Conservation (phyloP, 2,329 filamentous ascomycete genomes). For the Fusarium scirpi region DNA sequence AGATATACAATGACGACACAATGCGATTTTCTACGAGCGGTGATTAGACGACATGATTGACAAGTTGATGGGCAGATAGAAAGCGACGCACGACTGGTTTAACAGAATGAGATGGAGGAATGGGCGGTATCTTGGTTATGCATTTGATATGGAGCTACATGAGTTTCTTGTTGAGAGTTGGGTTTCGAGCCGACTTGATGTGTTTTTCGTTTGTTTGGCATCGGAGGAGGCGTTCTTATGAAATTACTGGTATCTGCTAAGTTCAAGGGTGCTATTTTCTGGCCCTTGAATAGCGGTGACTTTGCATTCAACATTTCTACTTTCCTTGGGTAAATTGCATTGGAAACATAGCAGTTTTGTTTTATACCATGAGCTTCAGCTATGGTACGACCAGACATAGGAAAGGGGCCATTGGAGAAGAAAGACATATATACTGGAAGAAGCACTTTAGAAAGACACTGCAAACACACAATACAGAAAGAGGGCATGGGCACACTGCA, state of each 20-base stretch:
- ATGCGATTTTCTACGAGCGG: slow-evolving; percentile 16
- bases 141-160: background rate
- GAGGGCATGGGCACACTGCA: slow-evolving; percentile 4
- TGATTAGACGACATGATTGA: slow-evolving; percentile 26
- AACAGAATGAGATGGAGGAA: slow-evolving; percentile 12
- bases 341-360: slow-evolving; percentile 12
- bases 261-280: background rate
- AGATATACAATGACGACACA: slow-evolving; percentile 15
- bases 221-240: slow-evolving; percentile 30
- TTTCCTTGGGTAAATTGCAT: slow-evolving; percentile 22
- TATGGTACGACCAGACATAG: slow-evolving; percentile 16
- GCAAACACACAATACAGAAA: slow-evolving; percentile 16
- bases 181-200: slow-evolving; percentile 4
- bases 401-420: slow-evolving; percentile 5
- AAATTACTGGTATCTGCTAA: slow-evolving; percentile 9
- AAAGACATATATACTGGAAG: slow-evolving; percentile 13
- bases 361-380: slow-evolving; percentile 10
- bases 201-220: background rate
- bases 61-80: slow-evolving; percentile 30
- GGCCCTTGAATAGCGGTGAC: slow-evolving; percentile 10
- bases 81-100: slow-evolving; percentile 9
- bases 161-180: slow-evolving; percentile 3
- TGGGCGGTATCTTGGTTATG: slow-evolving; percentile 15
- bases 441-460: slow-evolving; percentile 21
- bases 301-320: slow-evolving; percentile 2